Evolutionary conservation across 805 yeast genomes (phyloP), one percentile per base, ranked within the genome.

Genomic region (Kuraishia hungarica): DNA sequence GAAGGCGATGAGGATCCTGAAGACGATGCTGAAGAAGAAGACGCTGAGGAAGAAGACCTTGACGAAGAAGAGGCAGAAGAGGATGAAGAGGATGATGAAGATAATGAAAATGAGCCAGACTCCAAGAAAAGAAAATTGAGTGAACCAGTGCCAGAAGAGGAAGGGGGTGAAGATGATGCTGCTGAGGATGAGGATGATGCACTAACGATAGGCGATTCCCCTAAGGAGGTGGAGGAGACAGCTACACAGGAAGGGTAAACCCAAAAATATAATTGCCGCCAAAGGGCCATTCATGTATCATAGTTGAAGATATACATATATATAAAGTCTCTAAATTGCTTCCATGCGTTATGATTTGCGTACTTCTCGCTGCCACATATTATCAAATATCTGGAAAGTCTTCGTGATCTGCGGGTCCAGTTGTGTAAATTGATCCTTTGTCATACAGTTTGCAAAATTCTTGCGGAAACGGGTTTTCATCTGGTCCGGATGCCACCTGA

Each of bases 401-500:
- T 56, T 57, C 0, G 80, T 78, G 11, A 76, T 68, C 46, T 56
- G 39, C 21, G 22, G 39, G 11, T 58, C 55, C 7, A 57, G 51
- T 3, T 53, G 54, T 5, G 15, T 22, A 4, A 22, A 19, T 15
- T 43, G 23, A 11, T 51, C n/a, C 55, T 13, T 53, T 50, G 29
- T 28, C 19, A 35, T 13, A 35, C 43, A 35, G 43, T 35, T 7
- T 4, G 17, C 43, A 35, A 35, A 35, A 35, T 35, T 35, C 43
- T 35, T 35, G 15, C n/a, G 43, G 11, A 35, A 35, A 3, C 43
- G 43, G n/a, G 43, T 46, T 63, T 64, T 61, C 83, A 85, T 79
- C 61, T 76, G 78, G 62, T 85, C 91, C 1, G 91, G 91, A 64
- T 85, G 91, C 90, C 90, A 85, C 58, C 80, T 67, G 5, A 84